Conservation (phyloP, 768 basidiomycete species). For the Leucogyrophana mollusca region DNA sequence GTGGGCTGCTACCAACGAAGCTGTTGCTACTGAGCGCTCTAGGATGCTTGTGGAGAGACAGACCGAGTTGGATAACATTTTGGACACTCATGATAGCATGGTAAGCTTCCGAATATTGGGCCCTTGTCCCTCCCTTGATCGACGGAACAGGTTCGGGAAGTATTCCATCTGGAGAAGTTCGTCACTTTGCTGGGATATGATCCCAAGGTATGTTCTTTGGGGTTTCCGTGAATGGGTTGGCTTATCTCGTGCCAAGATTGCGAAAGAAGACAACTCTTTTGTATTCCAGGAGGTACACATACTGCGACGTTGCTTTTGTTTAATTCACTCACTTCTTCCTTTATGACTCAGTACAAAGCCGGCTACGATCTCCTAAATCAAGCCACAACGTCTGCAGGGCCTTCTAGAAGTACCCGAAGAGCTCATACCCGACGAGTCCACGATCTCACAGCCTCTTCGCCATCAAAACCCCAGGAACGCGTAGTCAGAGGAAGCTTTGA, state of each 20-base stretch:
- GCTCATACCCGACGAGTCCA: slow-evolving; percentile 55
- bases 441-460: slow-evolving; percentile 30
- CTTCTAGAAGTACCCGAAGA: slow-evolving; percentile 60
- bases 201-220: slow-evolving; percentile 52
- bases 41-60: slow-evolving; percentile 60
- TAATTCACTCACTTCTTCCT: slow-evolving; percentile 6
- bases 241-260: slow-evolving; percentile 42
- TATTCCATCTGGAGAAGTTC: slow-evolving; percentile 86
- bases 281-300: slow-evolving; percentile 72
- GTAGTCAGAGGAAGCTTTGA: not conserved
- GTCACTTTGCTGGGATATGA: slow-evolving; percentile 74
- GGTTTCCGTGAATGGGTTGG: not conserved
- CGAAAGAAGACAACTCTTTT: slow-evolving; percentile 67
- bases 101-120: slow-evolving; percentile 43
- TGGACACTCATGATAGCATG: slow-evolving; percentile 70
- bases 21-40: slow-evolving; percentile 35
- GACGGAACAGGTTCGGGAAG: slow-evolving; percentile 66
- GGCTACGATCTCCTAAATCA: slow-evolving; percentile 61
- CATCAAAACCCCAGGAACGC: slow-evolving; percentile 8
- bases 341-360: slow-evolving; percentile 59
- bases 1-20: slow-evolving; percentile 10
- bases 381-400: slow-evolving; percentile 37
- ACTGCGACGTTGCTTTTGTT: not conserved
- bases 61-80: slow-evolving; percentile 52
- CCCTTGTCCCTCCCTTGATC: slow-evolving; percentile 4